Evolutionary conservation across 2,329 filamentous ascomycete genomes (phyloP), one percentile per base, ranked within the genome.

Genomic region (Botrytis fabae): DNA sequence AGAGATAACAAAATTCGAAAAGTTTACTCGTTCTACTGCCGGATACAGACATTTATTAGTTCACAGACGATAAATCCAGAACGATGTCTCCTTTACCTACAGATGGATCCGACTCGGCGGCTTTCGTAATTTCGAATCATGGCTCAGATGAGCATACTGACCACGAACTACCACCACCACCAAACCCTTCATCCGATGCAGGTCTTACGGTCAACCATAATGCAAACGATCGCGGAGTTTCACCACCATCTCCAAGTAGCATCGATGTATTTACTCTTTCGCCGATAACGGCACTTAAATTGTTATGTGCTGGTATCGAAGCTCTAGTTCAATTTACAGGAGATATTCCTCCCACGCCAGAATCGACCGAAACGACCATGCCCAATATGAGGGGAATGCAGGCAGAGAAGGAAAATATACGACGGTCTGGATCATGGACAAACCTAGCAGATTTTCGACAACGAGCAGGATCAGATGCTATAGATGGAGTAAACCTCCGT

Each of bases 181-280:
- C 80, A 32, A 78, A 78, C 61, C 80, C 80, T 25, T 79, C 79
- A 25, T 75, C 75, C 25, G 80, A 81, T 72, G 68, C 71, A 48
- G 78, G 79, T n/a, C 76, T 81, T 12, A 64, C 76, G 12, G 75
- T 78, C 20, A 35, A 74, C 16, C 57, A 59, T 22, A 72, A 79
- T 73, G 77, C 78, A 66, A 75, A 79, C 61, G 75, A 78, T 44
- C 59, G 59, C 60, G 72, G 77, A 73, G 77, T 78, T 73, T 77
- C 64, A 76, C 81, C 75, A 77, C 78, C 78, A 74, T 80, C 73
- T 75, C 80, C 75, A 75, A 83, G 76, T 79, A 83, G 76, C 73
- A 86, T 92, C 82, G 91, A 94, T 80, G 87, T 97, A 75, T 93
- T 92, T 83, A 88, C 88, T 69, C 86, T 98, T 74, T 84, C 90